These are phyloP conservation scores for Pseudopyrenochaeta lycopersici DNA, from an alignment of 2,329 filamentous ascomycete genomes.

Conservation along the genomic window DNA sequence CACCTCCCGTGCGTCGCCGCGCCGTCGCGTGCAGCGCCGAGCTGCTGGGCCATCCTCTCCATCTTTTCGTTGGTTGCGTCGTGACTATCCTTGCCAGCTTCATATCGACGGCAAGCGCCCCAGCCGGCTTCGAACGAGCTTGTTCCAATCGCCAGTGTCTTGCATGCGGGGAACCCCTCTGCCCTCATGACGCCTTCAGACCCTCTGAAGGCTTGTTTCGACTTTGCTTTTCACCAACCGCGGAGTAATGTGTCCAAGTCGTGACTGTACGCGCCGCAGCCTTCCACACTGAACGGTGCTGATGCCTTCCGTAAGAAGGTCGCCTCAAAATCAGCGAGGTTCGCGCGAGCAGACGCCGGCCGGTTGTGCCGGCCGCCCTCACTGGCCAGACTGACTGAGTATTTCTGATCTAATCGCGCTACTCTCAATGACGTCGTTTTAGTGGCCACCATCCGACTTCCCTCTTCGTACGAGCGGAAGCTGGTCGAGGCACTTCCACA, in stretches of 20 bases:
- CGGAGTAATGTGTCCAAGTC: conserved; percentile 10
- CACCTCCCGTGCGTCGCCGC: conserved; percentile 19
- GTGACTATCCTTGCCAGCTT: conserved; percentile 20
- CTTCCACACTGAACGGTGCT: background rate
- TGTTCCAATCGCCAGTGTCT: conserved; percentile 19
- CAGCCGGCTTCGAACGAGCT: conserved; percentile 39
- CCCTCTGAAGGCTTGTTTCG: conserved; percentile 23
- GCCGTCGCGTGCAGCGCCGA: conserved; percentile 31
- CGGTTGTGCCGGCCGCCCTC: background rate
- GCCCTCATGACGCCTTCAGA: conserved; percentile 17
- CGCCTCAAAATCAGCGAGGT: conserved; percentile 1
- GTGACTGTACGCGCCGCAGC: conserved; percentile 9
- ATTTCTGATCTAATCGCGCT: background rate
- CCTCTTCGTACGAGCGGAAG: background rate
- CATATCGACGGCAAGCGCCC: conserved; percentile 39
- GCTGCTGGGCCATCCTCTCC: conserved; percentile 19
- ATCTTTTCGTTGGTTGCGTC: conserved; percentile 28
- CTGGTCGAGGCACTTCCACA: background rate
- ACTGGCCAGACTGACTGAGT: conserved; percentile 1
- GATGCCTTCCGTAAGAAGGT: no score
- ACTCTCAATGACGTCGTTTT: background rate
- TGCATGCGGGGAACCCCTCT: conserved; percentile 35
- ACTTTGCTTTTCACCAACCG: conserved; percentile 14
- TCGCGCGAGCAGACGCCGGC: conserved; percentile 5
- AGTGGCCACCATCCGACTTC: background rate